Evolutionary conservation across 2,329 filamentous ascomycete genomes (phyloP).

Genomic region (Cercospora brassicicola): DNA sequence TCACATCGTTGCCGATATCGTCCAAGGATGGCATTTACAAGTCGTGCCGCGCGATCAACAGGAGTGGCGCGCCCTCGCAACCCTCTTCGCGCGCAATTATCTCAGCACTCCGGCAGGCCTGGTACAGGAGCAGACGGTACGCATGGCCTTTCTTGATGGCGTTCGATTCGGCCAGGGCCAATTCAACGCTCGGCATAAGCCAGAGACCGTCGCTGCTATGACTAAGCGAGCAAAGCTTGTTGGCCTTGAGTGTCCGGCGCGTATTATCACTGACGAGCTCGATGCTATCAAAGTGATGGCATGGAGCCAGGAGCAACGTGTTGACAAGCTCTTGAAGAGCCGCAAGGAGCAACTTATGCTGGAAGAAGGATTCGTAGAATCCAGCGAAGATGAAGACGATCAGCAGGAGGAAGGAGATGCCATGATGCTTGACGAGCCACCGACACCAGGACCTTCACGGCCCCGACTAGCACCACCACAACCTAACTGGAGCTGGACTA

Average conservation of each 20-base stretch:
- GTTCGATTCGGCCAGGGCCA: conserved; percentile 8
- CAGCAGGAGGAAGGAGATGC: no score
- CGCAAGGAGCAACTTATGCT: no score
- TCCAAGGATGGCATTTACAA: conserved; percentile 21
- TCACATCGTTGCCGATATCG: conserved; percentile 19
- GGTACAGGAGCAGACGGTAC: background rate
- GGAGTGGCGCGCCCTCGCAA: conserved; percentile 9
- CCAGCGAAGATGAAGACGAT: no score
- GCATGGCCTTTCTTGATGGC: background rate
- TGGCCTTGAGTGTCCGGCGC: conserved; percentile 16
- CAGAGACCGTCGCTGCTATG: conserved; percentile 8
- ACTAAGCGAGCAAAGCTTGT: conserved; percentile 9
- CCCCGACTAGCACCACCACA: no score
- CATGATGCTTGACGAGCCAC: no score
- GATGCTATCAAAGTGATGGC: conserved; percentile 4
- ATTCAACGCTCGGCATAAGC: conserved; percentile 13
- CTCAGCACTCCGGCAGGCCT: background rate
- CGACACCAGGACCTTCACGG: no score
- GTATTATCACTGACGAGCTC: conserved; percentile 12
- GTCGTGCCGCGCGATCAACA: background rate
- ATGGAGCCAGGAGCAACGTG: background rate
- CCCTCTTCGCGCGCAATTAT: background rate
- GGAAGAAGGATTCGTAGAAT: no score
- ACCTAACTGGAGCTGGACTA: no score
- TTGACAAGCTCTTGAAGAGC: background rate